A percentile compares a stretch with the other conserved stretches of the same genome.
Evolutionary conservation across 495 filamentous ascomycete genomes (phyloP).

Genomic region (Penicillium flavigenum): DNA sequence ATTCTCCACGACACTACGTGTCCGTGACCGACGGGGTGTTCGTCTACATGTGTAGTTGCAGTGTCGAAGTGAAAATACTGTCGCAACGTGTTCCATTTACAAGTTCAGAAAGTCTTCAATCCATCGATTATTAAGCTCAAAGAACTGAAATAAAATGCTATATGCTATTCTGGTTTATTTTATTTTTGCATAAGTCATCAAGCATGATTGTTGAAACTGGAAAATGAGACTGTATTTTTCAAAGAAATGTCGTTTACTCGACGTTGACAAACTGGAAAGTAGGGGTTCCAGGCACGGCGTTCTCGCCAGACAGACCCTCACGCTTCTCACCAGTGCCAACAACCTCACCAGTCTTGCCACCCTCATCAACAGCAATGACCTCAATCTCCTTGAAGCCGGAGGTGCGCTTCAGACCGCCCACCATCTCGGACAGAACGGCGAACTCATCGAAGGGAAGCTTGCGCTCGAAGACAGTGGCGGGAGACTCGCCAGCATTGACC

Average conservation of each 20-base stretch:
- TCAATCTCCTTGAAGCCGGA: constrained; percentile 63
- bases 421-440: constrained; percentile 61
- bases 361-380: constrained; percentile 66
- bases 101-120: no score
- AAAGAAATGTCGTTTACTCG: constrained; percentile 23
- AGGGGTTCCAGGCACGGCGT: constrained; percentile 75
- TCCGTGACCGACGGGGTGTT: no score
- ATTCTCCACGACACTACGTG: not conserved
- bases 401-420: constrained; percentile 58
- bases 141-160: not conserved
- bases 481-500: constrained; percentile 52
- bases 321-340: constrained; percentile 56
- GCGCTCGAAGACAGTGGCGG: constrained; percentile 69
- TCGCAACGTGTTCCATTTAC: no score
- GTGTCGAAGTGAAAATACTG: no score
- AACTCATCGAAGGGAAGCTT: constrained; percentile 86
- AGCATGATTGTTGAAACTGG: constrained; percentile 22
- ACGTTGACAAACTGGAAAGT: constrained; percentile 79
- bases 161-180: constrained; percentile 18
- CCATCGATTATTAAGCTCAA: no score
- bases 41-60: no score
- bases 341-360: constrained; percentile 62
- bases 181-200: constrained; percentile 32
- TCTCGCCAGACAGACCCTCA: constrained; percentile 58
- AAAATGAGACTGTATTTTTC: constrained; percentile 9